A percentile compares a stretch with the other conserved stretches of the same genome.
These are phyloP conservation scores for Akanthomyces dipterigenus DNA, from an alignment of 2,329 filamentous ascomycete species.

Conservation along the genomic window DNA sequence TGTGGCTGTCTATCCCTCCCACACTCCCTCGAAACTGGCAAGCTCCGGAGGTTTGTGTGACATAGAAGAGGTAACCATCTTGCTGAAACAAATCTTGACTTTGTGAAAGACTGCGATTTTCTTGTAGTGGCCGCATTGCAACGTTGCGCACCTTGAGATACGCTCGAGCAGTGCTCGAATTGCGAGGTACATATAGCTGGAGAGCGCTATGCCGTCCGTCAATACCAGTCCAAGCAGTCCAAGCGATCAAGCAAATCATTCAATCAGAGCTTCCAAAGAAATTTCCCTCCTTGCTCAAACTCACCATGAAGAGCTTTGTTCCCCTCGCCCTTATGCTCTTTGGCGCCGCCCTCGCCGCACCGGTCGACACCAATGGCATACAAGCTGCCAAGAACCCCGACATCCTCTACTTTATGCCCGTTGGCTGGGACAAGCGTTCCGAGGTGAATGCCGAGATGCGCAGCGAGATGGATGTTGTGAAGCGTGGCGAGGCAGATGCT, in stretches of 20 bases:
- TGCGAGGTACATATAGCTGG: background rate
- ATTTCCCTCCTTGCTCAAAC: background rate
- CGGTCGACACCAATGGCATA: background rate
- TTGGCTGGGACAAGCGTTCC: background rate
- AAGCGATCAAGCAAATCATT: background rate
- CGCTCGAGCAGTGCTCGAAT: background rate
- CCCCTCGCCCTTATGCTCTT: constrained; percentile 9
- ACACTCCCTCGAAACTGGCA: background rate
- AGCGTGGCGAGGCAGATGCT: background rate
- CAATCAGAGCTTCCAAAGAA: background rate
- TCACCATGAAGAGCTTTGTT: constrained; percentile 9
- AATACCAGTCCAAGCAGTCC: background rate
- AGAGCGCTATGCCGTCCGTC: background rate
- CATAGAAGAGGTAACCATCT: background rate
- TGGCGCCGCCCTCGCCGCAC: constrained; percentile 7
- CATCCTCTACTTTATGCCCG: background rate
- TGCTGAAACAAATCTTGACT: background rate
- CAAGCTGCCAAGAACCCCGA: background rate
- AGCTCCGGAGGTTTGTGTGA: background rate
- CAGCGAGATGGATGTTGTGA: background rate
- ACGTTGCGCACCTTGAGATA: background rate
- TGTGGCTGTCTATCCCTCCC: no score
- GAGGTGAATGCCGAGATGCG: background rate
- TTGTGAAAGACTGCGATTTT: background rate
- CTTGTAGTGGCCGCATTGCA: background rate